These are phyloP conservation scores for Penicillium sp. DNA, from an alignment of 2,329 filamentous ascomycete genomes.

Conservation along the genomic window DNA sequence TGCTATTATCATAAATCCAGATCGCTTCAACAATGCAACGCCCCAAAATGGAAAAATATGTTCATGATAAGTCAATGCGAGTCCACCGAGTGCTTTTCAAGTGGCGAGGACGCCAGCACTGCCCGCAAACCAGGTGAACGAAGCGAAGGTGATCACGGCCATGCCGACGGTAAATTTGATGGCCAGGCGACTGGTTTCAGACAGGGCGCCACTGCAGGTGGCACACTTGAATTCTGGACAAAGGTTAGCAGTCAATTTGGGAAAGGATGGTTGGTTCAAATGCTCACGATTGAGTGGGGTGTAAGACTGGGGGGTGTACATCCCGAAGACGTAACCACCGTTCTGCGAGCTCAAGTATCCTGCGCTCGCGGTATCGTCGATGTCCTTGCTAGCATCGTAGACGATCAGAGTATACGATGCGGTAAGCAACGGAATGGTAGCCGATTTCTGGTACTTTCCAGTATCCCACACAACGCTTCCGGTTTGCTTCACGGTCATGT, in stretches of 20 bases:
- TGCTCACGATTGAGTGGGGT: constrained; percentile 51
- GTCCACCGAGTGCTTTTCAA: constrained; percentile 10
- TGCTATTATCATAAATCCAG: constrained; percentile 33
- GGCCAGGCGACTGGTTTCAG: constrained; percentile 55
- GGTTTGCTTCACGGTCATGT: constrained; percentile 56
- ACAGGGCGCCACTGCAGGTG: constrained; percentile 57
- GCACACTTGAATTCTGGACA: constrained; percentile 54
- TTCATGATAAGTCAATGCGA: constrained; percentile 19
- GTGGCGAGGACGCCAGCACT: constrained; percentile 41
- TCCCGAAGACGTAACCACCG: constrained; percentile 58
- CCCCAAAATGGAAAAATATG: constrained; percentile 17
- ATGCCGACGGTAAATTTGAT: constrained; percentile 58
- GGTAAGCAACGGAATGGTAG: constrained; percentile 54
- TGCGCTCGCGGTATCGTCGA: constrained; percentile 52
- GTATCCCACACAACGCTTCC: constrained; percentile 63
- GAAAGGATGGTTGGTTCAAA: not conserved
- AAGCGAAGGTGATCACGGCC: constrained; percentile 56
- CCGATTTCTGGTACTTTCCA: constrained; percentile 50
- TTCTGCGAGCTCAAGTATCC: constrained; percentile 57
- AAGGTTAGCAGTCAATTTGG: constrained; percentile 14
- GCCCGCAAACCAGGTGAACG: constrained; percentile 55
- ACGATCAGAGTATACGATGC: constrained; percentile 65
- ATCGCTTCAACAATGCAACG: constrained; percentile 21
- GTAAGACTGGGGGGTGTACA: constrained; percentile 59
- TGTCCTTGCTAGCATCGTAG: constrained; percentile 57